Evolutionary conservation across 2,329 filamentous ascomycete genomes (phyloP).

Genomic region (Alternaria ventricosa): DNA sequence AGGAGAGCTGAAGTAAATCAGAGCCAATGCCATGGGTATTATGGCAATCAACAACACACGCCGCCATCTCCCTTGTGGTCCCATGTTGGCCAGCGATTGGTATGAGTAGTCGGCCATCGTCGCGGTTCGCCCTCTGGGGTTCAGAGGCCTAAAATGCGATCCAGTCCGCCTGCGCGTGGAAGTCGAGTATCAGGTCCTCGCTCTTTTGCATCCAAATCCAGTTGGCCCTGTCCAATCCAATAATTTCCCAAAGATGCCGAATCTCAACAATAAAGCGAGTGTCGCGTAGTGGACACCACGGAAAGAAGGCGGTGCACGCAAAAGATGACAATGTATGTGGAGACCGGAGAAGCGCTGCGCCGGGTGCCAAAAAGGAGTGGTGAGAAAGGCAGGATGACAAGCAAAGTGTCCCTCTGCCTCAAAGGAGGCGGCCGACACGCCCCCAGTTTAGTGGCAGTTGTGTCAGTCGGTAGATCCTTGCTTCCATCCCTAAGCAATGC

Average conservation of each 20-base stretch:
- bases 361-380: neutral
- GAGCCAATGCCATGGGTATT: slow-evolving; percentile 38
- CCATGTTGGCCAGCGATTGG: slow-evolving; percentile 39
- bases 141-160: neutral
- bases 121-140: slow-evolving; percentile 1
- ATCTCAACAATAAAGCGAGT: neutral
- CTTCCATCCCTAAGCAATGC: neutral
- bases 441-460: slow-evolving; percentile 2
- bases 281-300: neutral
- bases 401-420: neutral
- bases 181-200: neutral
- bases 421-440: slow-evolving; percentile 1
- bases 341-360: neutral
- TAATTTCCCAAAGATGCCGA: neutral
- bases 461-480: neutral
- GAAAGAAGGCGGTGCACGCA: neutral
- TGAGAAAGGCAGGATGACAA: neutral
- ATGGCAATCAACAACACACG: slow-evolving; percentile 40
- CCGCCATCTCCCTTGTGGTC: slow-evolving; percentile 45
- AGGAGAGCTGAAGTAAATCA: slow-evolving; percentile 40
- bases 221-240: neutral
- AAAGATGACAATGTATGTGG: neutral
- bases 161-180: neutral
- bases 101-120: slow-evolving; percentile 38
- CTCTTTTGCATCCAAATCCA: neutral